phyloP scores from a whole-genome alignment of 2,329 filamentous ascomycete species.

The Phialophora expanda region DNA sequence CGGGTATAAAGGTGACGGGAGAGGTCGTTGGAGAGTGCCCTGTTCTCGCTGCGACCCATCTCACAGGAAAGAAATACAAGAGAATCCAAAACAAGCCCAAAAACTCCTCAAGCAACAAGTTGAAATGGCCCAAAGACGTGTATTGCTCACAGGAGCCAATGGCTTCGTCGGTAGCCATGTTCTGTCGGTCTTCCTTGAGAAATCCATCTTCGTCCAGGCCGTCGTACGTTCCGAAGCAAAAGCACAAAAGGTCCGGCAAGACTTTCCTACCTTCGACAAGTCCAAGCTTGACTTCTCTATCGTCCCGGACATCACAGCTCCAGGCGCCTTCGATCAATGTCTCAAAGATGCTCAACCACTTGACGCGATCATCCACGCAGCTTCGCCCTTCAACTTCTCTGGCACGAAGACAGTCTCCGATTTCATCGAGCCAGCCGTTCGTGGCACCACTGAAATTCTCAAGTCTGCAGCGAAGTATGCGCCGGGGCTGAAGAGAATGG shows the following conservation, averaged over 20 bases:
- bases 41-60: not conserved
- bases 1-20: conserved; percentile 6
- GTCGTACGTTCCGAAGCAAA: conserved; percentile 39
- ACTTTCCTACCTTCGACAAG: conserved; percentile 23
- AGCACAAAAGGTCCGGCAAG: conserved; percentile 36
- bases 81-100: not conserved
- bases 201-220: conserved; percentile 16
- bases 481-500: conserved; percentile 73
- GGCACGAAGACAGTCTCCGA: conserved; percentile 70
- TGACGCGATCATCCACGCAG: conserved; percentile 75
- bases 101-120: not conserved
- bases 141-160: conserved; percentile 14
- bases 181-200: conserved; percentile 12
- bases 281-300: conserved; percentile 40
- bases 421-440: conserved; percentile 64
- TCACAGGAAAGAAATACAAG: not conserved
- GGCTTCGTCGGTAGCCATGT: conserved; percentile 14
- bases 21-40: not conserved
- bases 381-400: conserved; percentile 74
- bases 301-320: conserved; percentile 41
- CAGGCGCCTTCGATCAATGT: conserved; percentile 47
- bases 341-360: conserved; percentile 68
- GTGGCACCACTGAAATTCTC: conserved; percentile 67
- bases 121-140: conserved; percentile 4
- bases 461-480: conserved; percentile 65